These are phyloP conservation scores for Pyricularia sp. DNA, from an alignment of 2,329 filamentous ascomycete genomes.

Conservation along the genomic window DNA sequence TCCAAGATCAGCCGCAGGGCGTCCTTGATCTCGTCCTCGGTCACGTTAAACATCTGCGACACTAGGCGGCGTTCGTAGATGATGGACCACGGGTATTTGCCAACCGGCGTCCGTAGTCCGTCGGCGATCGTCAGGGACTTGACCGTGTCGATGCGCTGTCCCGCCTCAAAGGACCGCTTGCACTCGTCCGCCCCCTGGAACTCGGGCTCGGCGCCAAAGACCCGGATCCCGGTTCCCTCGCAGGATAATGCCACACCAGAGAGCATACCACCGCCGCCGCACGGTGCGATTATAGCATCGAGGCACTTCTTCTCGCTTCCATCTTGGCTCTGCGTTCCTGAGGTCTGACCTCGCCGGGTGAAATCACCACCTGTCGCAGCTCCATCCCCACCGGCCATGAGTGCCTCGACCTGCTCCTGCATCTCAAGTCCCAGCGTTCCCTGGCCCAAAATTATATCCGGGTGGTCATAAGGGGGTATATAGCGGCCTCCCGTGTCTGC, in stretches of 20 bases:
- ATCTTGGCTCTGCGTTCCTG: constrained; percentile 7
- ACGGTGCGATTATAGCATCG: constrained; percentile 70
- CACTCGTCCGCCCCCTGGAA: constrained; percentile 81
- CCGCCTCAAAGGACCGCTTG: constrained; percentile 56
- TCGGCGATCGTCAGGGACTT: constrained; percentile 78
- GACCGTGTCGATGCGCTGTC: constrained; percentile 57
- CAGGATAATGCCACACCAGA: constrained; percentile 72
- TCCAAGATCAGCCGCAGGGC: constrained; percentile 75
- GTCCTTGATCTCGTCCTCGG: constrained; percentile 70
- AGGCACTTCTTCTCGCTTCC: constrained; percentile 25
- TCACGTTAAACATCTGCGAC: constrained; percentile 59
- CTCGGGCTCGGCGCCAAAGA: constrained; percentile 81
- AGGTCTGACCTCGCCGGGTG: constrained; percentile 4
- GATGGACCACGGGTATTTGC: constrained; percentile 64
- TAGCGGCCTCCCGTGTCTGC: constrained; percentile 65
- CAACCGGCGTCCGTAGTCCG: constrained; percentile 77
- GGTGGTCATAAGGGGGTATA: constrained; percentile 87
- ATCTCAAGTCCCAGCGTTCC: constrained; percentile 84
- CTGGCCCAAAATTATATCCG: constrained; percentile 84
- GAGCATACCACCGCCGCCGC: constrained; percentile 83
- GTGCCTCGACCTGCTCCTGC: constrained; percentile 56
- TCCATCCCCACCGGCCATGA: constrained; percentile 28
- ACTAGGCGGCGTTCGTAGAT: constrained; percentile 67
- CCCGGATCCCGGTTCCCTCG: constrained; percentile 58
- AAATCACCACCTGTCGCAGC: constrained; percentile 12